phyloP scores from a whole-genome alignment of 83 land plant species.

The Isoetes engelmannii region DNA sequence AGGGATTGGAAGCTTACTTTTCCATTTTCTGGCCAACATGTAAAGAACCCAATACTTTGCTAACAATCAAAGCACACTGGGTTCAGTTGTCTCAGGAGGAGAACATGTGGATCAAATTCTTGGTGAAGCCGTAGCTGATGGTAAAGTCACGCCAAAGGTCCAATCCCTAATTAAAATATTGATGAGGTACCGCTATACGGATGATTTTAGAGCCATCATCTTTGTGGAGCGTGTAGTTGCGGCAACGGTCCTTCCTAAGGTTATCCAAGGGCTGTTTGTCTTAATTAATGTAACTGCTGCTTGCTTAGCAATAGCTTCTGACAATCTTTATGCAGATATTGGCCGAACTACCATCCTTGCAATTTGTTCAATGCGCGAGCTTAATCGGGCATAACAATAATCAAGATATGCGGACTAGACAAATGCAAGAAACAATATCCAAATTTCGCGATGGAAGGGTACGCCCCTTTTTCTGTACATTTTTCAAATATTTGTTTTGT shows the following conservation, averaged over 20 bases:
- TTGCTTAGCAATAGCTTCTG: too few species aligned
- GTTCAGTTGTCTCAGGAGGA: constrained; percentile 9
- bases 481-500: constrained; percentile 5
- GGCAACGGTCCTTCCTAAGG: constrained; percentile 3
- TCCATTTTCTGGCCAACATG: too few species aligned
- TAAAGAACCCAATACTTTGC: too few species aligned
- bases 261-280: background rate
- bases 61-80: background rate
- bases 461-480: constrained; percentile 26
- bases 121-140: constrained; percentile 13
- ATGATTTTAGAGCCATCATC: constrained; percentile 12
- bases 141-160: constrained; percentile 13
- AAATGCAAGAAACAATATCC: constrained; percentile 91
- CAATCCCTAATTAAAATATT: constrained; percentile 1
- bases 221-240: constrained; percentile 14
- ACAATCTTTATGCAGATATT: constrained; percentile 52
- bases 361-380: constrained; percentile 81
- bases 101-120: constrained; percentile 11
- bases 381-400: constrained; percentile 94
- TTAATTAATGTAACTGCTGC: too few species aligned
- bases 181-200: background rate
- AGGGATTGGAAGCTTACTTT: too few species aligned
- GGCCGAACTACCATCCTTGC: constrained; percentile 84
- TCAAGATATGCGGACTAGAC: constrained; percentile 85
- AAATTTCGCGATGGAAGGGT: constrained; percentile 96